Evolutionary conservation across 106 monocot species (phyloP).

Genomic region (Narthecium ossifragum): DNA sequence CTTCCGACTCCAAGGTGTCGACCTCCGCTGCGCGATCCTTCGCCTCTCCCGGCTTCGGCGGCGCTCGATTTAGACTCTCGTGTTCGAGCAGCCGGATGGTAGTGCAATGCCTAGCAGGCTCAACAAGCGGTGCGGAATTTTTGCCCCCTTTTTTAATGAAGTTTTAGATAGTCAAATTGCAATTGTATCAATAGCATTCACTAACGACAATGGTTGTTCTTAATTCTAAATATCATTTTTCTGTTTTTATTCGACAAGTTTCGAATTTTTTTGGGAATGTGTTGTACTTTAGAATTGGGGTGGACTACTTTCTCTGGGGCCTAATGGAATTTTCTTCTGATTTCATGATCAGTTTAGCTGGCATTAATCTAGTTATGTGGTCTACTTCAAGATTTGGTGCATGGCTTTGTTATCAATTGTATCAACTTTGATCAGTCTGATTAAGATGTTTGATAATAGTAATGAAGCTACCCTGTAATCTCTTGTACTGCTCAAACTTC

Average conservation of each 20-base stretch:
- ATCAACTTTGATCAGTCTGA: no score
- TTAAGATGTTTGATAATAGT: no score
- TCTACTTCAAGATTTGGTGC: no score
- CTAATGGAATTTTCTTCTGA: no score
- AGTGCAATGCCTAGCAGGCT: constrained; percentile 30
- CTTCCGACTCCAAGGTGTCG: constrained; percentile 10
- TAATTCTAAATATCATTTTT: neutral
- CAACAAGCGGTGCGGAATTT: constrained; percentile 12
- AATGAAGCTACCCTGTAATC: no score
- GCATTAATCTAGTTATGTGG: no score
- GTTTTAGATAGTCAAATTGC: neutral
- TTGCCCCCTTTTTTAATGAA: neutral
- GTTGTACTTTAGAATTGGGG: neutral
- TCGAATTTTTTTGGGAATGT: neutral
- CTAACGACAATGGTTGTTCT: no score
- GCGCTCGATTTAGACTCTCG: constrained; percentile 1
- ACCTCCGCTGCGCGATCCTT: constrained; percentile 2
- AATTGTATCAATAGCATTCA: neutral
- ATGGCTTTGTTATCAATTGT: no score
- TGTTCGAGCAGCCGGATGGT: constrained; percentile 17
- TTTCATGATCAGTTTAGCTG: no score
- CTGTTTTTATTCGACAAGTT: neutral
- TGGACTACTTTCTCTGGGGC: no score
- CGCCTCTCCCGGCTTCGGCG: constrained; percentile 1
- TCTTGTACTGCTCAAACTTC: no score